A percentile compares a stretch with the other conserved stretches of the same genome.
phyloP scores from a whole-genome alignment of 345 rosid genomes.

The Linum trigynum region DNA sequence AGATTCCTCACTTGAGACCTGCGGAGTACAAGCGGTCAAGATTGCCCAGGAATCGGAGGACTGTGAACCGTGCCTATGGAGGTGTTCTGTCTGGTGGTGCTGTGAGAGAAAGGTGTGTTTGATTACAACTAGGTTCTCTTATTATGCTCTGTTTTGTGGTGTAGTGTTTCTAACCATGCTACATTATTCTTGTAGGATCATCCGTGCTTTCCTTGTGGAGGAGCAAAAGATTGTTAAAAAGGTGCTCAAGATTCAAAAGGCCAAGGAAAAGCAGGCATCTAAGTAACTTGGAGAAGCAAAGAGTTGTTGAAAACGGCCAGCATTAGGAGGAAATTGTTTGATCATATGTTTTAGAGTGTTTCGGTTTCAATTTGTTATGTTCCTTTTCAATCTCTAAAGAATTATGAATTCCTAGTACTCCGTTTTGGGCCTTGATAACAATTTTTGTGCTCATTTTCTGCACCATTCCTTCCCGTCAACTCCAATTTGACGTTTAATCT shows the following conservation, averaged over 20 bases:
- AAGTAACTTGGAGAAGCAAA: no score
- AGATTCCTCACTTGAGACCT: conserved; percentile 1
- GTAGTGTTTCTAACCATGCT: neutral
- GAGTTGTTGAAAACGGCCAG: no score
- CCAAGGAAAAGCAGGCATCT: neutral
- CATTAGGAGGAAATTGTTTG: no score
- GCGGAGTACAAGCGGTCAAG: neutral
- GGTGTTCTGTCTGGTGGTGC: conserved; percentile 1
- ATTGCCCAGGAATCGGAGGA: neutral
- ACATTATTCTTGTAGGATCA: neutral
- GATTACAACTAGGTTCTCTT: neutral
- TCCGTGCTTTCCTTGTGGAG: neutral
- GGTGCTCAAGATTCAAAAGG: neutral
- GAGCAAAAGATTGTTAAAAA: neutral
- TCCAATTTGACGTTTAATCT: no score
- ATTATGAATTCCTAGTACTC: no score
- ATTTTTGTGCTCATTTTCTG: no score
- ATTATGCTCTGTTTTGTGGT: neutral
- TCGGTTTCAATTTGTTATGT: no score
- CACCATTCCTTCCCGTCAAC: no score
- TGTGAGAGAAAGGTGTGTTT: conserved; percentile 2
- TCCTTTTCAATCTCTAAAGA: no score
- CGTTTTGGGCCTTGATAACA: no score
- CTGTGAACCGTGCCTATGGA: conserved; percentile 3
- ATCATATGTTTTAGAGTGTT: no score